phyloP scores from a whole-genome alignment of 2,329 filamentous ascomycete species.

The Penicillium sp. region DNA sequence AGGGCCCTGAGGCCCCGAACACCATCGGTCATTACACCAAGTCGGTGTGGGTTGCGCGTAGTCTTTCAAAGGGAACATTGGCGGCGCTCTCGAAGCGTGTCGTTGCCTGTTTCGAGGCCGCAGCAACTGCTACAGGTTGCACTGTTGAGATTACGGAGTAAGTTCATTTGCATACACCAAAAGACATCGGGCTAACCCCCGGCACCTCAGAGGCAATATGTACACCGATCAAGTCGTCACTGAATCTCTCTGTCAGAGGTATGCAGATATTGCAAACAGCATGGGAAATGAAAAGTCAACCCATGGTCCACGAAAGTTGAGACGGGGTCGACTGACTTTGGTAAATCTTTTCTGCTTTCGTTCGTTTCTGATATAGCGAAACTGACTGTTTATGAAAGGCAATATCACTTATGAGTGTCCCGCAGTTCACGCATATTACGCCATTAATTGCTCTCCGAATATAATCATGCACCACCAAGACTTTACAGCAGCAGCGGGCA shows the following conservation, averaged over 20 bases:
- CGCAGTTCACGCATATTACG: not conserved
- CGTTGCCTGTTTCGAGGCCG: not conserved
- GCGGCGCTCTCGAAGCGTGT: not conserved
- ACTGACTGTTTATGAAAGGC: not conserved
- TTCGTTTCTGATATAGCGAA: not conserved
- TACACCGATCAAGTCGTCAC: not conserved
- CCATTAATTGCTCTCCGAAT: not conserved
- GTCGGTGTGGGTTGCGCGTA: not conserved
- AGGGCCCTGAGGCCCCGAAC: not conserved
- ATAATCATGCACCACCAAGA: not conserved
- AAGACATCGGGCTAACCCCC: not conserved
- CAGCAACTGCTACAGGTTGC: not conserved
- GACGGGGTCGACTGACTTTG: not conserved
- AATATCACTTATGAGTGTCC: not conserved
- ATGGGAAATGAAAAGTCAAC: not conserved
- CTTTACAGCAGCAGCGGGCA: not conserved
- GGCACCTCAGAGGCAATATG: not conserved
- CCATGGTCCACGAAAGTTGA: not conserved
- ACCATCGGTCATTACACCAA: not conserved
- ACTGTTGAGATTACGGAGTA: not conserved
- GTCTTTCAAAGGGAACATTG: not conserved
- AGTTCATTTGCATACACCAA: not conserved
- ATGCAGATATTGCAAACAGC: not conserved
- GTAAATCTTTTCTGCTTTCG: not conserved
- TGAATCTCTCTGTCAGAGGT: not conserved